A percentile compares a stretch with the other conserved stretches of the same genome.
These are phyloP conservation scores for Polytrichum formosum DNA, from an alignment of 225 moss, liverwort and hornwort species.

Conservation along the genomic window DNA sequence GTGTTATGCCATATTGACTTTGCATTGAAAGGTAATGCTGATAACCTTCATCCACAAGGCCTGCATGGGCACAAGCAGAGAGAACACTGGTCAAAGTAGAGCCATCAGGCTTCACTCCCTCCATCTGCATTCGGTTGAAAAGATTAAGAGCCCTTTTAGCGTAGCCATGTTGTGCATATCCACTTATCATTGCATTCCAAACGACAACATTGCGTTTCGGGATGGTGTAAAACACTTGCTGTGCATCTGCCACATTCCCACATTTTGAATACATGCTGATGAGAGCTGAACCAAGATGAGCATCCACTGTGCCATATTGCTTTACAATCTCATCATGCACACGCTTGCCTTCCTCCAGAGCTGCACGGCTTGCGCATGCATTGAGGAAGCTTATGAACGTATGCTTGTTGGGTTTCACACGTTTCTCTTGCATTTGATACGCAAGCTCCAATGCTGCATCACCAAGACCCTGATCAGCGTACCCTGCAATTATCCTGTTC, in stretches of 20 bases:
- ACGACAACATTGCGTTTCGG: slow-evolving; percentile 31
- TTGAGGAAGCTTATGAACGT: slow-evolving; percentile 45
- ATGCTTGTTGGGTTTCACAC: slow-evolving; percentile 31
- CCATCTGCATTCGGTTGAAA: slow-evolving; percentile 25
- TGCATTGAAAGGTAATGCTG: slow-evolving; percentile 28
- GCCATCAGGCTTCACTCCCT: slow-evolving; percentile 37
- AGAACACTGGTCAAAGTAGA: slow-evolving; percentile 42
- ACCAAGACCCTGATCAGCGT: slow-evolving; percentile 29
- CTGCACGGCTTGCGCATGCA: slow-evolving; percentile 41
- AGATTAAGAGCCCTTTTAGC: slow-evolving; percentile 25
- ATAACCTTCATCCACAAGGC: slow-evolving; percentile 35
- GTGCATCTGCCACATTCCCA: slow-evolving; percentile 36
- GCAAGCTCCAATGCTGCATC: slow-evolving; percentile 30
- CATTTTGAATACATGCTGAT: slow-evolving; percentile 54
- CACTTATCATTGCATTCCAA: slow-evolving; percentile 57
- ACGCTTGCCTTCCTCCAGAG: slow-evolving; percentile 50
- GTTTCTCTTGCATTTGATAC: slow-evolving; percentile 28
- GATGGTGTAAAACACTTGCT: slow-evolving; percentile 30
- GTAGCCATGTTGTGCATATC: slow-evolving; percentile 36
- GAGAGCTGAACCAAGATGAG: slow-evolving; percentile 40
- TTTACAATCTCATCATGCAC: slow-evolving; percentile 25
- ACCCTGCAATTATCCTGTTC: slow-evolving; percentile 56
- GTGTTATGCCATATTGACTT: slow-evolving; percentile 22
- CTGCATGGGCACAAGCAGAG: slow-evolving; percentile 53
- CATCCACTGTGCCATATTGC: slow-evolving; percentile 4